Evolutionary conservation across 1,139 yeast genomes (phyloP).

Genomic region (Protomyces inundatus): DNA sequence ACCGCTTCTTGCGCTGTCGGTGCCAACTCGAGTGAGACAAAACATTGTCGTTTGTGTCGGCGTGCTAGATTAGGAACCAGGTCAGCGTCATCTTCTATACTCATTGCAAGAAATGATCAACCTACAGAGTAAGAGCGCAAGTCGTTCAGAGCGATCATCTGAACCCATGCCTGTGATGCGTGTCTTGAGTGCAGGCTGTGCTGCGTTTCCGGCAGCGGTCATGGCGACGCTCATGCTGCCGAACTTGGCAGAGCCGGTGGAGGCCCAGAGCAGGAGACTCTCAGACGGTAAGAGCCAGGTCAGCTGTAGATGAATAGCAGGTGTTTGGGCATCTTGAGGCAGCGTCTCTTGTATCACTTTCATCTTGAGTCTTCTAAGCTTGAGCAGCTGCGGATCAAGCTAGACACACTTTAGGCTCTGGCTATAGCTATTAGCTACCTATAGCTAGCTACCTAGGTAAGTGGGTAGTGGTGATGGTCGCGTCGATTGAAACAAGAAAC

Average conservation of each 20-base stretch:
- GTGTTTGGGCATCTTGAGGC: not conserved
- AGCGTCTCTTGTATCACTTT: not conserved
- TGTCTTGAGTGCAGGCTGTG: slow-evolving; percentile 11
- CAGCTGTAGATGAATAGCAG: slow-evolving; percentile 11
- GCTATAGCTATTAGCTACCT: not conserved
- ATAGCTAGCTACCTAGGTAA: too few relatives aligned
- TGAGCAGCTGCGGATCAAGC: not conserved
- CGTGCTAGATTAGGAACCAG: not conserved
- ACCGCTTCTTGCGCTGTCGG: not conserved
- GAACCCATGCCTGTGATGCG: slow-evolving; percentile 8
- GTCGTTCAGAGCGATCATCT: slow-evolving; percentile 16
- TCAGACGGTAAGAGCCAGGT: slow-evolving; percentile 23
- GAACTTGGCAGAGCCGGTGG: slow-evolving; percentile 1
- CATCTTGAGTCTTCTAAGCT: not conserved
- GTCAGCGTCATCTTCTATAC: not conserved
- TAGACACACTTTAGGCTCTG: not conserved
- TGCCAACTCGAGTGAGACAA: not conserved
- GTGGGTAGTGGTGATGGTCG: not conserved
- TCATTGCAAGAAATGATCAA: too few relatives aligned
- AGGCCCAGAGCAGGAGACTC: slow-evolving; percentile 24
- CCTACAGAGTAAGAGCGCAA: slow-evolving; percentile 2
- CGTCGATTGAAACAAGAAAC: not conserved
- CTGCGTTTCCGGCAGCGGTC: slow-evolving; percentile 13
- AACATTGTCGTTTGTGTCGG: not conserved
- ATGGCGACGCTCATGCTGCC: slow-evolving; percentile 11